Percentiles rank a stretch among this genome's conserved stretches.
These are phyloP conservation scores for Hypocrella siamensis DNA, from an alignment of 2,329 filamentous ascomycete species.

Conservation along the genomic window DNA sequence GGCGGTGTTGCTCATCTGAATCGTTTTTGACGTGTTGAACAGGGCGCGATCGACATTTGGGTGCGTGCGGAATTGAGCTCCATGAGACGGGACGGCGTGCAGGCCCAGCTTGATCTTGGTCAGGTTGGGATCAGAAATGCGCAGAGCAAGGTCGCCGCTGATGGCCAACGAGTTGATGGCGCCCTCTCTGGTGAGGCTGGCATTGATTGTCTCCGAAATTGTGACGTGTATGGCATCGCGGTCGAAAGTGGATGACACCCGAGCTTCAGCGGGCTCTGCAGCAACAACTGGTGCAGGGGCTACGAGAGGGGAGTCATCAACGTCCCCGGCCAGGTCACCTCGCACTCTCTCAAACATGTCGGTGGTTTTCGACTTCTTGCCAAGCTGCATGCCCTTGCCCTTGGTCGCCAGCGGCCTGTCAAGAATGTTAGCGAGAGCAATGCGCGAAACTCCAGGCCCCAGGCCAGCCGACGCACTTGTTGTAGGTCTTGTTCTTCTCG, in stretches of 20 bases:
- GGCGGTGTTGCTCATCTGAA: constrained; percentile 77
- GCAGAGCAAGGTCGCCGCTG: constrained; percentile 82
- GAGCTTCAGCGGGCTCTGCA: constrained; percentile 37
- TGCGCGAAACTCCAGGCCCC: not conserved
- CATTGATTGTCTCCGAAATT: constrained; percentile 78
- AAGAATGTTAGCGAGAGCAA: not conserved
- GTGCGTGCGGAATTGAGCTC: constrained; percentile 86
- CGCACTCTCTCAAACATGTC: constrained; percentile 96
- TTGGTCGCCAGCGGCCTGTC: constrained; percentile 50
- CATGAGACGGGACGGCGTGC: constrained; percentile 58
- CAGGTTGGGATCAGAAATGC: constrained; percentile 74
- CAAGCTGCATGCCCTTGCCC: constrained; percentile 97
- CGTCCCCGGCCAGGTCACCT: constrained; percentile 76
- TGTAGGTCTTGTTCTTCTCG: constrained; percentile 85
- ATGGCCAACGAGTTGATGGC: constrained; percentile 73
- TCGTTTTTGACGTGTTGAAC: constrained; percentile 68
- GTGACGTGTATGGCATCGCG: constrained; percentile 79
- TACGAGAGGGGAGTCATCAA: constrained; percentile 62
- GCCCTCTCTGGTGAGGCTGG: constrained; percentile 78
- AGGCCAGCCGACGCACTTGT: constrained; percentile 42
- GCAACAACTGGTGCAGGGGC: constrained; percentile 33
- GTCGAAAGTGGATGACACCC: constrained; percentile 52
- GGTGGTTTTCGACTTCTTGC: constrained; percentile 95
- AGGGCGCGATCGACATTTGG: constrained; percentile 86
- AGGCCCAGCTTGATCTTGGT: constrained; percentile 85